Percentiles rank a stretch among this genome's conserved stretches.
These are phyloP conservation scores for Aspergillus quadrilineatus DNA, from an alignment of 2,329 filamentous ascomycete genomes.

Conservation along the genomic window DNA sequence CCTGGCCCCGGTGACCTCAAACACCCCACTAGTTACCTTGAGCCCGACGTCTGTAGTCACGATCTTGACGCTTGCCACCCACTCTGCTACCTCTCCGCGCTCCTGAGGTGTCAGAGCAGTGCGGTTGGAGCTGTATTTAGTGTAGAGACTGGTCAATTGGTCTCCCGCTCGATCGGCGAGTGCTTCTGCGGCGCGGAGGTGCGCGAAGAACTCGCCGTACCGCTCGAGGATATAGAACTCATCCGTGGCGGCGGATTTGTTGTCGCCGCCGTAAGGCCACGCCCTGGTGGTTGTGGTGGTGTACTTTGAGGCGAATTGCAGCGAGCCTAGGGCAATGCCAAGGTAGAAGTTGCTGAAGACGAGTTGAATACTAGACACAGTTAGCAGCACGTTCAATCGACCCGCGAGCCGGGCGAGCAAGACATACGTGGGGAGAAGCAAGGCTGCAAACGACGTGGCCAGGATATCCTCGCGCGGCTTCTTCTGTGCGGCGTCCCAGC, in stretches of 20 bases:
- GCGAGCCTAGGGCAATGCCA: conserved; percentile 60
- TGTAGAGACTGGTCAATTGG: conserved; percentile 51
- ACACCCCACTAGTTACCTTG: conserved; percentile 59
- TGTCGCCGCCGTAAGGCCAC: conserved; percentile 65
- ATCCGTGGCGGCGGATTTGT: conserved; percentile 59
- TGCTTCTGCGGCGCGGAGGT: conserved; percentile 60
- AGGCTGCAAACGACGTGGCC: conserved; percentile 53
- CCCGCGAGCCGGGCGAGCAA: too few relatives aligned
- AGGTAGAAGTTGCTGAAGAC: conserved; percentile 68
- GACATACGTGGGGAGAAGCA: conserved; percentile 59
- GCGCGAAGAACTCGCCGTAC: conserved; percentile 64
- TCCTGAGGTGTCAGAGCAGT: conserved; percentile 49
- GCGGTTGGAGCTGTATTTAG: conserved; percentile 42
- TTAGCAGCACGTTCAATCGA: too few relatives aligned
- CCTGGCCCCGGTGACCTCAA: conserved; percentile 63
- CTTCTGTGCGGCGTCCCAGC: conserved; percentile 56
- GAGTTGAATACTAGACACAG: conserved; percentile 54
- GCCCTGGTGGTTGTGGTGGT: conserved; percentile 58
- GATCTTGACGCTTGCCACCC: conserved; percentile 63
- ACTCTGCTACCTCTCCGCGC: conserved; percentile 62
- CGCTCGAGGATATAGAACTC: conserved; percentile 66
- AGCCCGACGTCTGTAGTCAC: conserved; percentile 62
- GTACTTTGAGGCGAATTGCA: conserved; percentile 57
- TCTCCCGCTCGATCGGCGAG: conserved; percentile 58
- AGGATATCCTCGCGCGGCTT: conserved; percentile 51